These are phyloP conservation scores for Crotalaria pallida DNA, from an alignment of 306 rosid genomes.

Conservation along the genomic window DNA sequence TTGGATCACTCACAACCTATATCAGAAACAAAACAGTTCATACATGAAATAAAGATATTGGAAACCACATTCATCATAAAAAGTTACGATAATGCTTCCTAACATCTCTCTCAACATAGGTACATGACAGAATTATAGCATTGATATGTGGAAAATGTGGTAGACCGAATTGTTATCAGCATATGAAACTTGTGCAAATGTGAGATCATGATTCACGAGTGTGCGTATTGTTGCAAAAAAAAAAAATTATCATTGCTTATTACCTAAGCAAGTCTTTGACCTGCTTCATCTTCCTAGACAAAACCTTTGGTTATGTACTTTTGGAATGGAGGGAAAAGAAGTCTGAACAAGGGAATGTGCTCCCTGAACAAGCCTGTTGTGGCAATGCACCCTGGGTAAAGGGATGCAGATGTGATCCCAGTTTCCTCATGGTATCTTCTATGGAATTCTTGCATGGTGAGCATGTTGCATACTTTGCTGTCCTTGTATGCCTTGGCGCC, in stretches of 20 bases:
- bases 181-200: too few relatives aligned
- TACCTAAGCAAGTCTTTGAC: conserved; percentile 92
- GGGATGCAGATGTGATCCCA: conserved; percentile 80
- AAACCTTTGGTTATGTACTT: conserved; percentile 81
- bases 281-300: conserved; percentile 81
- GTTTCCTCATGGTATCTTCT: conserved; percentile 80
- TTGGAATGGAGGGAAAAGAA: conserved; percentile 89
- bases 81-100: too few relatives aligned
- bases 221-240: neutral
- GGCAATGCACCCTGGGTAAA: conserved; percentile 93
- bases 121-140: too few relatives aligned
- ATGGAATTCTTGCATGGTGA: conserved; percentile 85
- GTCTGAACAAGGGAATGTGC: conserved; percentile 83
- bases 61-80: neutral
- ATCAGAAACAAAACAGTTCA: conserved; percentile 7
- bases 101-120: too few relatives aligned
- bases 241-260: neutral
- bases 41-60: neutral
- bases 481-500: conserved; percentile 97
- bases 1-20: conserved; percentile 74
- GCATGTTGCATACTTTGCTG: conserved; percentile 96
- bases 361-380: conserved; percentile 90
- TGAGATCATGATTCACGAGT: too few relatives aligned
- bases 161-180: too few relatives aligned
- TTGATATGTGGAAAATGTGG: too few relatives aligned